Evolutionary conservation across 2,329 filamentous ascomycete species (phyloP).

Genomic region (Chrysosporium keratinophilum): DNA sequence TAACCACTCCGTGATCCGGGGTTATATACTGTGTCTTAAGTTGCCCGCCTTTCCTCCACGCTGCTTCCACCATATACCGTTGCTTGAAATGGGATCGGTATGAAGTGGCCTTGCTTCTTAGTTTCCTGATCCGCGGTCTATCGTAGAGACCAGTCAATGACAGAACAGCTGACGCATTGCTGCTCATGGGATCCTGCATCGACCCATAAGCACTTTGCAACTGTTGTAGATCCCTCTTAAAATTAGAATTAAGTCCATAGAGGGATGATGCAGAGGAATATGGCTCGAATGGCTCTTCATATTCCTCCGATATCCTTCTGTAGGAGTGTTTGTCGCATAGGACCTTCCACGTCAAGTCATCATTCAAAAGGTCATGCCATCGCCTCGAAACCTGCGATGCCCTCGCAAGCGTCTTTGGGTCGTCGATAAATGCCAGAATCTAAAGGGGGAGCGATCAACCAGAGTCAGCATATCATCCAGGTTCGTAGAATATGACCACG

Average conservation of each 20-base stretch:
- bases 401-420: constrained; percentile 83
- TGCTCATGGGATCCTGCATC: neutral
- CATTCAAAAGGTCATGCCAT: constrained; percentile 86
- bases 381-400: constrained; percentile 91
- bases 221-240: constrained; percentile 4
- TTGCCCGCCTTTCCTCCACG: constrained; percentile 86
- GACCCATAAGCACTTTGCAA: constrained; percentile 1
- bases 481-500: neutral
- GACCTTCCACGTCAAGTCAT: constrained; percentile 98
- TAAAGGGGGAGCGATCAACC: constrained; percentile 29
- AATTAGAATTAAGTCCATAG: constrained; percentile 5
- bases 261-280: constrained; percentile 29
- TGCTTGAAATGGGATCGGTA: constrained; percentile 98
- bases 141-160: neutral
- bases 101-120: constrained; percentile 58
- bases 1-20: constrained; percentile 93
- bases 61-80: constrained; percentile 90
- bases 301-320: constrained; percentile 44
- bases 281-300: constrained; percentile 38
- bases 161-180: neutral
- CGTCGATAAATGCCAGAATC: constrained; percentile 94
- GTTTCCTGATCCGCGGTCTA: constrained; percentile 25
- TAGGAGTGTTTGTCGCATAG: constrained; percentile 95
- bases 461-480: neutral
- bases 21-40: constrained; percentile 80